Base-by-base conservation (phyloP, 2,329 filamentous ascomycete genomes). In the Rhynchosporium graminicola region DNA sequence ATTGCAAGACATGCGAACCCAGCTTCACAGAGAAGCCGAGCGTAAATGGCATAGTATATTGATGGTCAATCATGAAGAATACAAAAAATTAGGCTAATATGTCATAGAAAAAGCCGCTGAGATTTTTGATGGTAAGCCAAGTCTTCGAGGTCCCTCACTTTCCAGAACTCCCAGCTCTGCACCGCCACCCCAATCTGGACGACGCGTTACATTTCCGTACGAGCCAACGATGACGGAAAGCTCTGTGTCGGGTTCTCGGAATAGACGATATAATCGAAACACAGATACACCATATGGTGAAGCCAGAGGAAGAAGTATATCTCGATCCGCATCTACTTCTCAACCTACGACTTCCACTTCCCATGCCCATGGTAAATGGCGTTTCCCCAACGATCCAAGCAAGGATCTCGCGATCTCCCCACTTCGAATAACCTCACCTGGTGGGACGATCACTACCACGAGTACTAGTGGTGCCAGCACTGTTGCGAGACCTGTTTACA, bases 21-120 rank as follows among this genome's bases (percentile, higher is more conserved):
- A 38, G 15, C 42, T 57, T 57, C 54, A 57, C 29, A 46, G 15
- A 36, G 54, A 57, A 26, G 54, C 54, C 13, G 54, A 57, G 40
- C 26, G 26, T 3, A 45, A 7, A 7, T 57, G 42, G 38, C 54
- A 57, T 26, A n/a, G 54, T 57, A 57, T 1, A 15, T 42, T 8
- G 13, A 40, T 8, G 5, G 3, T 52, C 31, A 20, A 20, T 20
- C 8, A 26, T 28, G 3, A 4, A 7, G 8, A n/a, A 29, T 4
- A 31, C 13, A 15, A 33, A 6, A 43, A 1, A 29, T 1, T 20
- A 46, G n/a, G 1, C 29, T 45, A 13, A 45, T 13, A 31, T 3
- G 13, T 7, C 8, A 2, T 46, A 46, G 40, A 9, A 29, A 31
- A 45, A 12, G 42, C 38, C 4, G 42, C 15, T 2, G 40, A 57